Percentiles rank a stretch among this genome's conserved stretches.
phyloP scores from a whole-genome alignment of 2,329 filamentous ascomycete genomes.

The Beauveria brongniartii region DNA sequence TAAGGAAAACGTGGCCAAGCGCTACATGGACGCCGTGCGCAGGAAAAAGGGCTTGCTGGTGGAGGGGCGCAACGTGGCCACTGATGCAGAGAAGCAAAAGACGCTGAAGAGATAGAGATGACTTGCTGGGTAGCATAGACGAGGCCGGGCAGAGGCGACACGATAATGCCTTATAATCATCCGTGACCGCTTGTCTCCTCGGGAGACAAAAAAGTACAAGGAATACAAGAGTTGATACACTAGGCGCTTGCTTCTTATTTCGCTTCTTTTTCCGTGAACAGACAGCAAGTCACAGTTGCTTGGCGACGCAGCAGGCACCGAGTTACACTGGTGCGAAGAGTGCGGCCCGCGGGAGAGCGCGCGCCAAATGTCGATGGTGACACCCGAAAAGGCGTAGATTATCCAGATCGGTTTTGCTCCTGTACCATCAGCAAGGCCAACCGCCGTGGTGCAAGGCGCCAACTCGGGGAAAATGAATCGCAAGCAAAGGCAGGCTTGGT shows the following conservation, averaged over 20 bases:
- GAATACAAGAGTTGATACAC: not conserved
- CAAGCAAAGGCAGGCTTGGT: too few species aligned
- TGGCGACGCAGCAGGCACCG: not conserved
- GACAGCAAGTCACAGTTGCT: not conserved
- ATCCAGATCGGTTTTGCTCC: not conserved
- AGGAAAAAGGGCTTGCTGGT: constrained; percentile 82
- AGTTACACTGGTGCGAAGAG: not conserved
- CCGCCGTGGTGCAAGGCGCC: not conserved
- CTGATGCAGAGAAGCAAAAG: constrained; percentile 88
- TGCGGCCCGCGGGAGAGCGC: not conserved
- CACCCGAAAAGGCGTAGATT: not conserved
- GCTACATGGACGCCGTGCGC: constrained; percentile 88
- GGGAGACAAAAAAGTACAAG: not conserved
- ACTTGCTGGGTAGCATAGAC: not conserved
- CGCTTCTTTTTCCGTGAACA: not conserved
- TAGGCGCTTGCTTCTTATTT: not conserved
- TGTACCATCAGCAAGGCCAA: not conserved
- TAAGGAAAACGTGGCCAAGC: constrained; percentile 89
- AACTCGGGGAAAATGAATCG: not conserved
- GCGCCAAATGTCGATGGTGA: not conserved
- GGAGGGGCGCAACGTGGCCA: constrained; percentile 65
- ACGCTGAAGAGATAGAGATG: constrained; percentile 49
- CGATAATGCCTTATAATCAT: not conserved
- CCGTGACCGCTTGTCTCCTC: not conserved
- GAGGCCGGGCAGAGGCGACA: not conserved